These are phyloP conservation scores for Cicer arietinum DNA, from an alignment of 306 rosid genomes.

Conservation along the genomic window DNA sequence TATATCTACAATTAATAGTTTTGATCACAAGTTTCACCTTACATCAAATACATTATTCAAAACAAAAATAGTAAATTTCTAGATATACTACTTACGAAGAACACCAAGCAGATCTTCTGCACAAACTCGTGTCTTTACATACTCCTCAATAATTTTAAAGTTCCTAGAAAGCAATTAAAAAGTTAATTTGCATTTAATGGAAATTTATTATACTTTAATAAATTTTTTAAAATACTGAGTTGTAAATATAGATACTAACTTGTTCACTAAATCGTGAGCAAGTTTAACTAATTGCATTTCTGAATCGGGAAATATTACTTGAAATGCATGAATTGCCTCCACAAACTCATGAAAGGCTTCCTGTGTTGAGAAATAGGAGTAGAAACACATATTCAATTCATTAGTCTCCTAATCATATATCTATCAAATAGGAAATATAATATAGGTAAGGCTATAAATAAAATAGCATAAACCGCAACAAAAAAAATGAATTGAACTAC, in stretches of 20 bases:
- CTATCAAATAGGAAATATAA: neutral
- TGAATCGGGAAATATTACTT: conserved; percentile 82
- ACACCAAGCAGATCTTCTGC: conserved; percentile 65
- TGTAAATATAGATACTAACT: conserved; percentile 54
- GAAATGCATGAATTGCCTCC: conserved; percentile 77
- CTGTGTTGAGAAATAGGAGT: conserved; percentile 50
- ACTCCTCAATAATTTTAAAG: conserved; percentile 59
- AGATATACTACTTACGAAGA: conserved; percentile 63
- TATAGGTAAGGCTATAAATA: neutral
- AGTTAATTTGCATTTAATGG: conserved; percentile 19
- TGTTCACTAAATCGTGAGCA: conserved; percentile 66
- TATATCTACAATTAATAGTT: neutral
- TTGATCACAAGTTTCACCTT: conserved; percentile 2
- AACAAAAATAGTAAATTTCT: too few species aligned
- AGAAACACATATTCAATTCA: conserved; percentile 1
- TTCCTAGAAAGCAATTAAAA: conserved; percentile 36
- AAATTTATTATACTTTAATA: conserved; percentile 5
- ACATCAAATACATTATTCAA: conserved; percentile 8
- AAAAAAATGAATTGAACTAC: neutral
- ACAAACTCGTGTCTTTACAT: conserved; percentile 61
- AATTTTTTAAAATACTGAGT: neutral
- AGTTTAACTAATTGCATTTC: conserved; percentile 64
- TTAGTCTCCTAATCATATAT: conserved; percentile 5
- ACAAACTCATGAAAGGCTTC: conserved; percentile 69
- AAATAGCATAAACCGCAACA: neutral